These are phyloP conservation scores for Cyclospora cayetanensis DNA, from an alignment of 169 alveolate species.

Conservation along the genomic window DNA sequence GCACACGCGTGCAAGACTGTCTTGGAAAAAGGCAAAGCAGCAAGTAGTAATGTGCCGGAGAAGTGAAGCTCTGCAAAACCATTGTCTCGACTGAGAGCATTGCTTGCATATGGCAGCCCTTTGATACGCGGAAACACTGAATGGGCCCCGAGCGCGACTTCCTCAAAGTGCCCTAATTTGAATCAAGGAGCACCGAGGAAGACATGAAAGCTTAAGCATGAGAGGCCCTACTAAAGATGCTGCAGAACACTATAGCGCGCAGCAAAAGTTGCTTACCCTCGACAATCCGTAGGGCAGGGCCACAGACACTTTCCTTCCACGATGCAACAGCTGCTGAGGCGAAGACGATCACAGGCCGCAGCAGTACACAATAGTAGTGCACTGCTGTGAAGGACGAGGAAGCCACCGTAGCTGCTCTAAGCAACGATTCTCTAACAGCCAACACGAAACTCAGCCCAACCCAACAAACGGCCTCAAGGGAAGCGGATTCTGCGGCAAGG, in stretches of 20 bases:
- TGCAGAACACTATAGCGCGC: background rate
- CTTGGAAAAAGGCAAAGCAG: background rate
- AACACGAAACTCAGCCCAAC: background rate
- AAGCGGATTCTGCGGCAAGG: background rate
- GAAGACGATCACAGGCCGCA: background rate
- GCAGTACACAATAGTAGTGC: background rate
- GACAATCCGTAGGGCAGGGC: constrained; percentile 46
- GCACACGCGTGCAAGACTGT: background rate
- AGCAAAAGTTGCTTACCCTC: constrained; percentile 22
- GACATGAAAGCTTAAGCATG: background rate
- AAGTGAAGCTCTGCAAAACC: too few relatives aligned
- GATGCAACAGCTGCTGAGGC: background rate
- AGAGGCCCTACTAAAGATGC: too few relatives aligned
- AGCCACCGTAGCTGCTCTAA: background rate
- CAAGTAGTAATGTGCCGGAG: too few relatives aligned
- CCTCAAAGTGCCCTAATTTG: too few relatives aligned
- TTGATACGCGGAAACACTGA: background rate
- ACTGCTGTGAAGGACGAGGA: background rate
- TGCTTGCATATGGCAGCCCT: background rate
- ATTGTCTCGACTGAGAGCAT: background rate
- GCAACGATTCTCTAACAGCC: background rate
- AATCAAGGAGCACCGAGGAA: background rate
- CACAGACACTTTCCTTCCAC: constrained; percentile 19
- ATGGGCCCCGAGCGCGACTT: background rate
- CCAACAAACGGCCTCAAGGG: background rate